phyloP scores from a whole-genome alignment of 306 rosid genomes.

The Hippophae rhamnoides region DNA sequence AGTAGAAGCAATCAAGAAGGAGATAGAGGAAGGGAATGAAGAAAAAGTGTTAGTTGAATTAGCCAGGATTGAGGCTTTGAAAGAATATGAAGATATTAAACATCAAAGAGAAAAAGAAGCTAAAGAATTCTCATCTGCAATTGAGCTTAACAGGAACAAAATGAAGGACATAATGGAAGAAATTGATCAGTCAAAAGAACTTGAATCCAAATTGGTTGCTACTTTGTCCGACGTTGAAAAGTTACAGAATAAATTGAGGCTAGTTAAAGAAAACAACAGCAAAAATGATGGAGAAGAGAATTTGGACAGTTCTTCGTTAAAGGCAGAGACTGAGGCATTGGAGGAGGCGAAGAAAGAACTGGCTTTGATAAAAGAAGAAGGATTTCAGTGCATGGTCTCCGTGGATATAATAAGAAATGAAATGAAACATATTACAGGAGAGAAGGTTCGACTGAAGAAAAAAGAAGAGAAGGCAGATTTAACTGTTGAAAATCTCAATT shows the following conservation, averaged over 20 bases:
- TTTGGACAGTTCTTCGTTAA: slow-evolving; percentile 28
- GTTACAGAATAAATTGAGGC: slow-evolving; percentile 46
- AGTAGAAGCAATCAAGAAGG: slow-evolving; percentile 41
- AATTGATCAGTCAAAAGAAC: slow-evolving; percentile 47
- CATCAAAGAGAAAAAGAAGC: slow-evolving; percentile 46
- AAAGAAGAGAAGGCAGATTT: slow-evolving; percentile 35
- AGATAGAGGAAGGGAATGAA: slow-evolving; percentile 62
- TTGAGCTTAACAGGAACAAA: slow-evolving; percentile 36
- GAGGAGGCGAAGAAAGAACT: slow-evolving; percentile 56
- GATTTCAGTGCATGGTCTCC: slow-evolving; percentile 72
- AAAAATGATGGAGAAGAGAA: slow-evolving; percentile 26
- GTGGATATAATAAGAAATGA: slow-evolving; percentile 87
- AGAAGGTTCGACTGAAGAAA: slow-evolving; percentile 38
- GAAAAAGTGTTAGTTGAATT: slow-evolving; percentile 78
- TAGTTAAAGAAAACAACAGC: slow-evolving; percentile 38
- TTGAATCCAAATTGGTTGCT: slow-evolving; percentile 46
- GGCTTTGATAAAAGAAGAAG: slow-evolving; percentile 49
- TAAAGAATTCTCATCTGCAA: slow-evolving; percentile 23
- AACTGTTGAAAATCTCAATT: slow-evolving; percentile 41
- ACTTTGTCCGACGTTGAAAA: slow-evolving; percentile 58
- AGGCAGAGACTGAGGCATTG: slow-evolving; percentile 39
- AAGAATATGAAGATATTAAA: slow-evolving; percentile 48
- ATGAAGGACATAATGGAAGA: slow-evolving; percentile 35
- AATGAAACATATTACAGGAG: slow-evolving; percentile 41
- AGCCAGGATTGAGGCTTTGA: slow-evolving; percentile 80